Conservation (phyloP, 345 rosid species). For the Balakata baccata region DNA sequence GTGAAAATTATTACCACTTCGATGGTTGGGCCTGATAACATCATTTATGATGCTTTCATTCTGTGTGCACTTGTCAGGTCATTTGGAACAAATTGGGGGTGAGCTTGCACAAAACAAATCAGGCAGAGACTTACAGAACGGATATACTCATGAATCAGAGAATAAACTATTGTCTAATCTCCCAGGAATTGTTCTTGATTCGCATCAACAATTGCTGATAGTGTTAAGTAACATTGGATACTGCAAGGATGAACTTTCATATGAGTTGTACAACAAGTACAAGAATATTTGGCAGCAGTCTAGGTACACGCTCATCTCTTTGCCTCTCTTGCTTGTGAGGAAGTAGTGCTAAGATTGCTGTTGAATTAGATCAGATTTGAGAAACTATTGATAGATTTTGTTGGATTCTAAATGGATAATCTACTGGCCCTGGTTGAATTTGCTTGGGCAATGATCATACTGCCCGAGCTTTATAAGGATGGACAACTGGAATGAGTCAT, state of each 20-base stretch:
- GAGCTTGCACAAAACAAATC: constrained; percentile 52
- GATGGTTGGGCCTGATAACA: constrained; percentile 4
- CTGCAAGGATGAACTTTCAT: constrained; percentile 90
- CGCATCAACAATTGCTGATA: constrained; percentile 69
- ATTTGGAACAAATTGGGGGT: constrained; percentile 57
- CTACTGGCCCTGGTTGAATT: neutral
- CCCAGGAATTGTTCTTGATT: constrained; percentile 64
- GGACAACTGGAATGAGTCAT: neutral
- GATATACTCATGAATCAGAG: constrained; percentile 49
- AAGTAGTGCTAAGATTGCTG: too few relatives aligned
- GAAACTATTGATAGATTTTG: neutral
- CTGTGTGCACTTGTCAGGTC: constrained; percentile 38
- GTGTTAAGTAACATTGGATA: constrained; percentile 90
- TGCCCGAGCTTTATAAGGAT: neutral
- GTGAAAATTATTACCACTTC: constrained; percentile 6
- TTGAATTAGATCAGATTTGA: neutral
- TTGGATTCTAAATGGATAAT: neutral
- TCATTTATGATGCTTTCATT: constrained; percentile 17
- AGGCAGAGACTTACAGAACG: constrained; percentile 61
- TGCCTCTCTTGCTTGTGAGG: too few relatives aligned
- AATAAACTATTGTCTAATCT: constrained; percentile 43
- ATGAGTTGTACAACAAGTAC: constrained; percentile 75
- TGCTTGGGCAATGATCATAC: neutral
- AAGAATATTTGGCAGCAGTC: constrained; percentile 73
- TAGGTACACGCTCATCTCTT: constrained; percentile 38